A percentile compares a stretch with the other conserved stretches of the same genome.
phyloP scores from a whole-genome alignment of 352 stramenopile species.

The Globisporangium splendens region DNA sequence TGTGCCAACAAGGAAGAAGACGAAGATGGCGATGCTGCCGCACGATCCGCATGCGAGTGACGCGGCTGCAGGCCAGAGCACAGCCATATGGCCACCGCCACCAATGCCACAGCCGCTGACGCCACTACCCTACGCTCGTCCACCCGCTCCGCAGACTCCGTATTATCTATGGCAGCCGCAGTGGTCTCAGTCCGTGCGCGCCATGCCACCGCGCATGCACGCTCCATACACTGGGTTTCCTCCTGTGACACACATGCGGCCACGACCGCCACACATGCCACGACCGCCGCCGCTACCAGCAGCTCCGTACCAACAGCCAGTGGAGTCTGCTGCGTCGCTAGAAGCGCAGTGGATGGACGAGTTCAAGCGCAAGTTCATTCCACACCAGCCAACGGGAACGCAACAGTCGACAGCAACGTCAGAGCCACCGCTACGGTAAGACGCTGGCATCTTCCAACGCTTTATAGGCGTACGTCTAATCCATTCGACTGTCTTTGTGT shows the following conservation, averaged over 20 bases:
- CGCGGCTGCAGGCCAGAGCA: too few relatives aligned
- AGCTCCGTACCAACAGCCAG: neutral
- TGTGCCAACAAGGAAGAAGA: too few relatives aligned
- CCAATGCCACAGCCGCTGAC: too few relatives aligned
- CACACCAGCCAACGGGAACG: neutral
- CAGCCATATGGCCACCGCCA: too few relatives aligned
- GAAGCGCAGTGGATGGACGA: conserved; percentile 12
- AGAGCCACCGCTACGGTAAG: conserved; percentile 8
- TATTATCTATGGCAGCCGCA: neutral
- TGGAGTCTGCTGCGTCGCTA: neutral
- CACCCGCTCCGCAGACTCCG: neutral
- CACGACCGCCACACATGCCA: conserved; percentile 4
- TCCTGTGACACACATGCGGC: neutral
- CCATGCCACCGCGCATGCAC: neutral
- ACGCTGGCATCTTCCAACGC: too few relatives aligned
- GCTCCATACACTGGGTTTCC: neutral
- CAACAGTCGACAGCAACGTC: neutral
- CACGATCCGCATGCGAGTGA: too few relatives aligned
- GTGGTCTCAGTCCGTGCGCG: neutral
- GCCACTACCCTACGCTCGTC: too few relatives aligned
- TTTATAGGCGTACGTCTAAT: too few relatives aligned
- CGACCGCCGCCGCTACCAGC: conserved; percentile 3
- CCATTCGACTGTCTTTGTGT: too few relatives aligned
- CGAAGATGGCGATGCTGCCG: too few relatives aligned
- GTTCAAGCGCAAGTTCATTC: conserved; percentile 9